Base-by-base conservation (phyloP, 768 basidiomycete genomes). In the Tylopilus felleus region DNA sequence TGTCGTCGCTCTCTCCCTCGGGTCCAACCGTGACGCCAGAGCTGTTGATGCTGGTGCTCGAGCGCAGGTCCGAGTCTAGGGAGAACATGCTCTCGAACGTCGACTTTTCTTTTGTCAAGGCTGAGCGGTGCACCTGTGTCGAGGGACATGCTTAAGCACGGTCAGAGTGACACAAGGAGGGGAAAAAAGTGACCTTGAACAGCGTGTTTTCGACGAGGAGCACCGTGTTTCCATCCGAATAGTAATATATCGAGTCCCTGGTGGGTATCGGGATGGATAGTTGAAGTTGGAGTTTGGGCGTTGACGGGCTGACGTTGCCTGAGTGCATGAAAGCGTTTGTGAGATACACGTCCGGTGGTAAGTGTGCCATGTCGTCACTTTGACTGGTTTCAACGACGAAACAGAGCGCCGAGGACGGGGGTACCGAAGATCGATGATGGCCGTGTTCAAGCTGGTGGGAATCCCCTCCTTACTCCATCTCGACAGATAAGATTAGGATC, bases 1-100 rank as follows among this genome's bases (percentile, higher is more conserved):
- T 73, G 57, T 77, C 76, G 65, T 83, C 81, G 61, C 71, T 73
- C 51, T 69, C 69, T 3, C 80, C 81, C 57, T 82, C 81, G 19
- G 72, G 60, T 14, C 67, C 66, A 35, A 68, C 63, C 8, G 66
- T 65, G 56, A 68, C 67, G 57, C 65, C 59, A 31, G 64, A 56
- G 50, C 10, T 60, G 51, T 27, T 60, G 43, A 16, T 61, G 43
- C 38, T 40, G 29, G 57, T 61, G 48, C 52, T 64, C 33, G 62
- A 68, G 59, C 68, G 68, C 49, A 71, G 57, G 56, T 70, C 70
- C 19, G 66, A 68, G 44, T 75, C 73, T 6, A 78, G 59, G 7
- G 74, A 69, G 64, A 79, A 78, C 77, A 79, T 77, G 53, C 70
- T 69, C 53, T 77, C 73, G 52, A 79, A 79, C 21, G 73, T 73